Percentiles rank a stretch among this genome's conserved stretches.
These are phyloP conservation scores for Leptographium lundbergii DNA, from an alignment of 2,329 filamentous ascomycete genomes.

Conservation along the genomic window DNA sequence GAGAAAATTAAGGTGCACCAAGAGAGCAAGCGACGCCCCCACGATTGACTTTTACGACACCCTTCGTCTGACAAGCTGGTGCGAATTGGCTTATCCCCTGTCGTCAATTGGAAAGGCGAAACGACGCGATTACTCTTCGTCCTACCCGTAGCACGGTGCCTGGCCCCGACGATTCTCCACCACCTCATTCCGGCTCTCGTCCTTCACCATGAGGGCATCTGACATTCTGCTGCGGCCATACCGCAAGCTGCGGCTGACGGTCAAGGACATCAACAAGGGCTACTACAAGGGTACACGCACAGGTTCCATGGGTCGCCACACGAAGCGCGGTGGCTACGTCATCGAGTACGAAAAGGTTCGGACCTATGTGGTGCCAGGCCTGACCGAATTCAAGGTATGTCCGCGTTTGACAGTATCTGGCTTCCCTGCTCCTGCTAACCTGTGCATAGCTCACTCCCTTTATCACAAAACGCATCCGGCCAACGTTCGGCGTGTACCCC, in stretches of 20 bases:
- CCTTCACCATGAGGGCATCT: slow-evolving; percentile 50
- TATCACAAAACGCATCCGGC: slow-evolving; percentile 48
- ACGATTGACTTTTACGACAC: background rate
- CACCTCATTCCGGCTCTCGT: background rate
- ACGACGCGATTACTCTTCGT: background rate
- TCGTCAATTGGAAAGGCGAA: background rate
- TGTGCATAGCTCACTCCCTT: slow-evolving; percentile 61
- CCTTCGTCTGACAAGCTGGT: no score
- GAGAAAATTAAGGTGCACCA: background rate
- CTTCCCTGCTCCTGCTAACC: slow-evolving; percentile 8
- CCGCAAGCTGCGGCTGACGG: slow-evolving; percentile 69
- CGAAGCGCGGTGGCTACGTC: slow-evolving; percentile 68
- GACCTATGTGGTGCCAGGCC: slow-evolving; percentile 64
- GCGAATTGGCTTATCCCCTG: no score
- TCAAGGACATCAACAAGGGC: slow-evolving; percentile 84
- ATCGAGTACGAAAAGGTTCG: slow-evolving; percentile 82
- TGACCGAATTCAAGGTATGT: slow-evolving; percentile 58
- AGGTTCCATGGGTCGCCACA: slow-evolving; percentile 76
- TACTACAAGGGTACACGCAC: slow-evolving; percentile 96
- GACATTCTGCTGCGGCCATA: slow-evolving; percentile 53
- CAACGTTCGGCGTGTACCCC: slow-evolving; percentile 24
- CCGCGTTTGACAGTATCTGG: background rate
- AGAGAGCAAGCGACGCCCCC: background rate
- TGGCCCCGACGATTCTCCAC: background rate
- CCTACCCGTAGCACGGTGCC: background rate